A percentile compares a stretch with the other conserved stretches of the same genome.
Conservation (phyloP, 257 asterid species). For the Ajuga chamaepitys region DNA sequence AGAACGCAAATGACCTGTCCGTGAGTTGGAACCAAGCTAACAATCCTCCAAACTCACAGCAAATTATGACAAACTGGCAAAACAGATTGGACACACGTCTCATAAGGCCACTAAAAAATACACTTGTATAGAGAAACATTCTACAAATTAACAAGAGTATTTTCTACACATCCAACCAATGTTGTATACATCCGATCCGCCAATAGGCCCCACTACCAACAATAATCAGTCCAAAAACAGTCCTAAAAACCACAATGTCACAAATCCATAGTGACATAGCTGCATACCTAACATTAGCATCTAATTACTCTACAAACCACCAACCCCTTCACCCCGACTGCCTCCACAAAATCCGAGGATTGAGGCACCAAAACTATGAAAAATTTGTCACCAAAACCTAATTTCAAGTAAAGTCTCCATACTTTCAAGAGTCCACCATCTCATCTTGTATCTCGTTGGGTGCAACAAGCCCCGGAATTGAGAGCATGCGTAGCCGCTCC, state of each 20-base stretch:
- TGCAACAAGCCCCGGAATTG: slow-evolving; percentile 86
- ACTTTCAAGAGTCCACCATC: slow-evolving; percentile 61
- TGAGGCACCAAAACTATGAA: slow-evolving; percentile 4
- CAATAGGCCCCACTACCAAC: neutral
- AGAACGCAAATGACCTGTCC: too few relatives aligned
- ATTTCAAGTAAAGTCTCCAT: slow-evolving; percentile 16
- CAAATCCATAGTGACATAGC: slow-evolving; percentile 18
- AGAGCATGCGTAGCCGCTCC: slow-evolving; percentile 76
- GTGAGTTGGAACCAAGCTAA: too few relatives aligned
- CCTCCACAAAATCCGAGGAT: slow-evolving; percentile 11
- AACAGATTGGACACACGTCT: too few relatives aligned
- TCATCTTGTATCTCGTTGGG: slow-evolving; percentile 93
- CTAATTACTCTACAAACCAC: slow-evolving; percentile 41
- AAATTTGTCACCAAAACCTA: slow-evolving; percentile 17
- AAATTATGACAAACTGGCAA: too few relatives aligned
- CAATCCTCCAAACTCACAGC: too few relatives aligned
- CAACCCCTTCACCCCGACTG: slow-evolving; percentile 20
- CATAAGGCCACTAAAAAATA: neutral
- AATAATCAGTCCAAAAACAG: slow-evolving; percentile 8
- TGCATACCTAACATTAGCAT: slow-evolving; percentile 36
- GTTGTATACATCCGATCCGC: slow-evolving; percentile 24
- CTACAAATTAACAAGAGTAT: slow-evolving; percentile 19
- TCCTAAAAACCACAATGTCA: slow-evolving; percentile 26
- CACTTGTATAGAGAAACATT: slow-evolving; percentile 6
- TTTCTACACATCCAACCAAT: slow-evolving; percentile 36